Conservation (phyloP, 2,329 filamentous ascomycete species). For the Cryphonectria radicalis region DNA sequence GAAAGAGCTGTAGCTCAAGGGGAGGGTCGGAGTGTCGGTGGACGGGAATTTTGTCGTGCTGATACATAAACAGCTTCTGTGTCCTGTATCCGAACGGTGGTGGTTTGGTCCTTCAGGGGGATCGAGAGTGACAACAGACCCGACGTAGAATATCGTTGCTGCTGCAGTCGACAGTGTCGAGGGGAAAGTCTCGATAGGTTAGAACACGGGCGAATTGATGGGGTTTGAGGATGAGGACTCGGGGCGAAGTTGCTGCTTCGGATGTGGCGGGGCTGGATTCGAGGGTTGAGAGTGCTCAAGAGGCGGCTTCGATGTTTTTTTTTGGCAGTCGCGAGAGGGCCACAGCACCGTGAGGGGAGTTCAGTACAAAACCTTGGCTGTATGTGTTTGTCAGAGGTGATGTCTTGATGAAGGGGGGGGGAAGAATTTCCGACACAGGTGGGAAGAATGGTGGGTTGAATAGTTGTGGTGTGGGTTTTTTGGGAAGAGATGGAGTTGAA, state of each 20-base stretch:
- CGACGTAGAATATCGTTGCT: not conserved
- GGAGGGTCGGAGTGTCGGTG: constrained; percentile 85
- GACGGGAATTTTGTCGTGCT: constrained; percentile 87
- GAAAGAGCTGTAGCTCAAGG: constrained; percentile 96
- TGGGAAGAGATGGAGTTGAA: constrained; percentile 10
- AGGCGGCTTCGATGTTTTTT: not conserved
- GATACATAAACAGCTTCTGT: constrained; percentile 90
- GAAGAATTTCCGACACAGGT: constrained; percentile 14
- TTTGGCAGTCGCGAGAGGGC: not conserved
- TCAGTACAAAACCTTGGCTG: not conserved
- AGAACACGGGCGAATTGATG: constrained; percentile 9
- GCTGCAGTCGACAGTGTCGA: constrained; percentile 11
- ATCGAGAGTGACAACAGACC: constrained; percentile 18
- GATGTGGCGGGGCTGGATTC: constrained; percentile 8
- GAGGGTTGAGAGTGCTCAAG: not conserved
- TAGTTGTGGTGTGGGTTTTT: constrained; percentile 14
- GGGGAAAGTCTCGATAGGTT: not conserved
- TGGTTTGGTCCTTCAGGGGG: constrained; percentile 28
- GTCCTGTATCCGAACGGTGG: constrained; percentile 40
- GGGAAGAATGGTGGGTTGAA: constrained; percentile 6
- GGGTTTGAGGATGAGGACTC: constrained; percentile 17
- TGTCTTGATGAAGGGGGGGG: not conserved
- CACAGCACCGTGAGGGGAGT: constrained; percentile 2
- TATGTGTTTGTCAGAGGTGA: constrained; percentile 3
- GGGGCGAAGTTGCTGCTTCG: constrained; percentile 8